These are phyloP conservation scores for Penicillium janthinellum DNA, from an alignment of 2,329 filamentous ascomycete species.

Conservation along the genomic window DNA sequence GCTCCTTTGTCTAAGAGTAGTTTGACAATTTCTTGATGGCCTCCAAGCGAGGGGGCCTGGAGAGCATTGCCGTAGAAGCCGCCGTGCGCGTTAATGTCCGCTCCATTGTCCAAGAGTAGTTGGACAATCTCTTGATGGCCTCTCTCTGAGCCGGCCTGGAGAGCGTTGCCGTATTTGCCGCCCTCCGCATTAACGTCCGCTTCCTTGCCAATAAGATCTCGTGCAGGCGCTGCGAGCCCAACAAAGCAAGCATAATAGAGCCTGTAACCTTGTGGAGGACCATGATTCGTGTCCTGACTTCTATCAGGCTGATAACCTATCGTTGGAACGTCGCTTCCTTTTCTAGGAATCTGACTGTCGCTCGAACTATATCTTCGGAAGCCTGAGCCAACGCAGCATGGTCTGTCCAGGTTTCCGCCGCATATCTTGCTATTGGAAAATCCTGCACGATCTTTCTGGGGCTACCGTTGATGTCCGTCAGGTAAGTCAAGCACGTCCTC, in stretches of 20 bases:
- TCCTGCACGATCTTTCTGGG: not conserved
- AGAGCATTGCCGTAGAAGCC: too few species aligned
- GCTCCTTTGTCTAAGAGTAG: too few species aligned
- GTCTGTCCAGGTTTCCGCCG: slow-evolving; percentile 5
- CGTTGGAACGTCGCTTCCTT: slow-evolving; percentile 10
- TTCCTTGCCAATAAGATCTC: too few species aligned
- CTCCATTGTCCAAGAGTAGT: too few species aligned
- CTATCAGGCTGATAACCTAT: slow-evolving; percentile 10
- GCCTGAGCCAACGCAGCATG: slow-evolving; percentile 11
- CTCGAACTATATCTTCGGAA: slow-evolving; percentile 8
- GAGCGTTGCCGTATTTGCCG: too few species aligned
- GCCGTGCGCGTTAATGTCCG: too few species aligned
- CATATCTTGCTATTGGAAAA: slow-evolving; percentile 15
- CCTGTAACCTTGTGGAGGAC: slow-evolving; percentile 5
- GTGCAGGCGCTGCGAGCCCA: slow-evolving; percentile 4
- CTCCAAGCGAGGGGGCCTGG: too few species aligned
- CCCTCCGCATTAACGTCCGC: too few species aligned
- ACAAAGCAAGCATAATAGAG: slow-evolving; percentile 11
- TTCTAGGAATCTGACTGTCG: slow-evolving; percentile 8
- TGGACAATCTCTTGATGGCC: too few species aligned
- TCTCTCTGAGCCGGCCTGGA: too few species aligned
- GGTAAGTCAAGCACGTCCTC: slow-evolving; percentile 16
- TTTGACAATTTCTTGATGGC: too few species aligned
- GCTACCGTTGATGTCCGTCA: slow-evolving; percentile 10
- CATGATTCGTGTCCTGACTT: not conserved